Conservation (phyloP, 345 rosid species). For the Populus ilicifolia region DNA sequence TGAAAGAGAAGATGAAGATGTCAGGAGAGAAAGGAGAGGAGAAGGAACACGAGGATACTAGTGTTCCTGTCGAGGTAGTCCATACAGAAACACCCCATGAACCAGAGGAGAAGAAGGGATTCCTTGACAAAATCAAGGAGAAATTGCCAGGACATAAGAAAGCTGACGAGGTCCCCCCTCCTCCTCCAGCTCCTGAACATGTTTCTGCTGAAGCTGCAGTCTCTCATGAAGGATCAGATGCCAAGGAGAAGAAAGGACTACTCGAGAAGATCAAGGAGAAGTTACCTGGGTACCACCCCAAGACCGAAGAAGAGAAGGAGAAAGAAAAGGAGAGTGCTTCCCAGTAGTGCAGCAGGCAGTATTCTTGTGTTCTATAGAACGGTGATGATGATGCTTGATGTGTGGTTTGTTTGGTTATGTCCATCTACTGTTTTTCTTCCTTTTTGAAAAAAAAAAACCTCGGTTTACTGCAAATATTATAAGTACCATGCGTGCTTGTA, state of each 20-base stretch:
- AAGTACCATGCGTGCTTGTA: background rate
- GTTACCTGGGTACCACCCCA: conserved; percentile 77
- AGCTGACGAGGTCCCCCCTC: conserved; percentile 15
- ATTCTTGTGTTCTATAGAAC: background rate
- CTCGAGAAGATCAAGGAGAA: conserved; percentile 89
- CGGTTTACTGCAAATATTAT: background rate
- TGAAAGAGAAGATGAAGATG: conserved; percentile 49
- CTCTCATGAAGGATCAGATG: conserved; percentile 19
- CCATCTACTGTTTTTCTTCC: background rate
- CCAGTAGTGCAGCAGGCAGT: conserved; percentile 1
- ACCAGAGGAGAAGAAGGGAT: conserved; percentile 62
- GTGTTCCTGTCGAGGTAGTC: conserved; percentile 7
- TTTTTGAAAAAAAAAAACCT: background rate
- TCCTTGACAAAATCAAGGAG: conserved; percentile 57
- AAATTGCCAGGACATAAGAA: conserved; percentile 58
- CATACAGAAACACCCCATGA: background rate
- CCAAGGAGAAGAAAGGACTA: conserved; percentile 69
- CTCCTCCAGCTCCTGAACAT: background rate
- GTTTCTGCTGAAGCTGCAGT: background rate
- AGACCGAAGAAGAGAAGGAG: conserved; percentile 38
- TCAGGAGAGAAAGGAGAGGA: conserved; percentile 34
- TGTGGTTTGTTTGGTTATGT: conserved; percentile 1
- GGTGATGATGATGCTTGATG: background rate
- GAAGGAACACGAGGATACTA: conserved; percentile 10
- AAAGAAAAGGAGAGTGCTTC: conserved; percentile 26